phyloP scores from a whole-genome alignment of 805 yeast species.

The Candida krabiensis region DNA sequence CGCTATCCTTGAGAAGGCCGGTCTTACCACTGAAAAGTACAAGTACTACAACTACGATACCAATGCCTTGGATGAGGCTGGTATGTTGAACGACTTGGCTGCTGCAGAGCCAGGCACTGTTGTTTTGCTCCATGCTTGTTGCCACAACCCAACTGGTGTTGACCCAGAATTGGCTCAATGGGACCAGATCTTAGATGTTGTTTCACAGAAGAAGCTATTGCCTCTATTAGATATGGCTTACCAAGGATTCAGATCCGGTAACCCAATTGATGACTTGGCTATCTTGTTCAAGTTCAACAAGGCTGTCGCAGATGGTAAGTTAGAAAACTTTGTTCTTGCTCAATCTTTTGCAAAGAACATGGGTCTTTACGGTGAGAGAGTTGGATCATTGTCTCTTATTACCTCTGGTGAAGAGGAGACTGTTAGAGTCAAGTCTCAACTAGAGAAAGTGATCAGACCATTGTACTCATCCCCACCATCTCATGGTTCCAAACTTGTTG shows the following conservation, averaged over 20 bases:
- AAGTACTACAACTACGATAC: slow-evolving; percentile 65
- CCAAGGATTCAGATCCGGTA: slow-evolving; percentile 92
- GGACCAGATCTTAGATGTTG: slow-evolving; percentile 67
- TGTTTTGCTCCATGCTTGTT: slow-evolving; percentile 87
- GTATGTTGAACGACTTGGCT: slow-evolving; percentile 58
- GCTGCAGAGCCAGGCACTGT: slow-evolving; percentile 57
- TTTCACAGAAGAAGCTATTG: slow-evolving; percentile 58
- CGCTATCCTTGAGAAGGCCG: slow-evolving; percentile 75
- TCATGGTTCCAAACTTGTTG: slow-evolving; percentile 89
- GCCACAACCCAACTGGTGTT: slow-evolving; percentile 96
- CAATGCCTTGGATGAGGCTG: slow-evolving; percentile 65
- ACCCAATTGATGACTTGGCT: slow-evolving; percentile 65
- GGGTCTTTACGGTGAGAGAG: slow-evolving; percentile 95
- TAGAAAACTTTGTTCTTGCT: slow-evolving; percentile 60
- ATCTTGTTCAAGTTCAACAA: slow-evolving; percentile 42
- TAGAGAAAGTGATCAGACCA: slow-evolving; percentile 81
- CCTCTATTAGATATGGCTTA: slow-evolving; percentile 93
- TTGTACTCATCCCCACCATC: slow-evolving; percentile 93
- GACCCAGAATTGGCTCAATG: slow-evolving; percentile 84
- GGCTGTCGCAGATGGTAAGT: slow-evolving; percentile 47
- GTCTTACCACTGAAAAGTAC: slow-evolving; percentile 61
- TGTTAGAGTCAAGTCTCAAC: slow-evolving; percentile 56
- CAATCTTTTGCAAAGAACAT: slow-evolving; percentile 94
- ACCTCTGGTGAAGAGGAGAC: slow-evolving; percentile 56
- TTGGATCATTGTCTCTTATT: slow-evolving; percentile 73